phyloP scores from a whole-genome alignment of 1,284 basidiomycete genomes.

The Pyrrhoderma lamaoense region DNA sequence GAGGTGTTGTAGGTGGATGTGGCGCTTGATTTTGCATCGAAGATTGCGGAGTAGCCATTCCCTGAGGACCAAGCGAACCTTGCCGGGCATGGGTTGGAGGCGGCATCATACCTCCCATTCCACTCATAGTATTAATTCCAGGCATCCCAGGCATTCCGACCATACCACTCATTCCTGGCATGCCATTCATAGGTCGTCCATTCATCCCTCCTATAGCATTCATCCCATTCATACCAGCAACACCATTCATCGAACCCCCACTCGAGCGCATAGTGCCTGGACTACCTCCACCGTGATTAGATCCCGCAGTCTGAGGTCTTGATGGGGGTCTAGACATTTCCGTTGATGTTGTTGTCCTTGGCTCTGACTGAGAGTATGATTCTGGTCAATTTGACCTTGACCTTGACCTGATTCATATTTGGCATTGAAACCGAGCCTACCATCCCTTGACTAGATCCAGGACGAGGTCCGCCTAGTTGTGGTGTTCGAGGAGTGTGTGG shows the following conservation, averaged over 20 bases:
- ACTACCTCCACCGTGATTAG: conserved; percentile 6
- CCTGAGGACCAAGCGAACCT: conserved; percentile 1
- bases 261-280: neutral
- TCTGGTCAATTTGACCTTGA: conserved; percentile 19
- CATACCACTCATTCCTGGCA: conserved; percentile 6
- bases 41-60: neutral
- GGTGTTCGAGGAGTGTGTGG: conserved; percentile 27
- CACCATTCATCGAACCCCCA: conserved; percentile 7
- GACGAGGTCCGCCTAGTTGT: conserved; percentile 7
- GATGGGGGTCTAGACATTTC: conserved; percentile 17
- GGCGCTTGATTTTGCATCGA: neutral
- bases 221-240: conserved; percentile 10
- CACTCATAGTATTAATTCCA: conserved; percentile 14
- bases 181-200: conserved; percentile 2
- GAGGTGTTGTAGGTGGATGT: neutral
- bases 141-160: conserved; percentile 1
- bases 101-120: conserved; percentile 25
- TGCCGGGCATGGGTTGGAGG: conserved; percentile 23
- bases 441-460: no score
- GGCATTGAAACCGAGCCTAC: no score
- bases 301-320: conserved; percentile 14
- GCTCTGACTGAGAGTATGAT: conserved; percentile 11
- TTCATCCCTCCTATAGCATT: conserved; percentile 9
- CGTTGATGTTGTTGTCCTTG: conserved; percentile 19
- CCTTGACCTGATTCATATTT: conserved; percentile 13